A percentile compares a stretch with the other conserved stretches of the same genome.
These are phyloP conservation scores for Globisporangium perplexum DNA, from an alignment of 352 stramenopile species.

Conservation along the genomic window DNA sequence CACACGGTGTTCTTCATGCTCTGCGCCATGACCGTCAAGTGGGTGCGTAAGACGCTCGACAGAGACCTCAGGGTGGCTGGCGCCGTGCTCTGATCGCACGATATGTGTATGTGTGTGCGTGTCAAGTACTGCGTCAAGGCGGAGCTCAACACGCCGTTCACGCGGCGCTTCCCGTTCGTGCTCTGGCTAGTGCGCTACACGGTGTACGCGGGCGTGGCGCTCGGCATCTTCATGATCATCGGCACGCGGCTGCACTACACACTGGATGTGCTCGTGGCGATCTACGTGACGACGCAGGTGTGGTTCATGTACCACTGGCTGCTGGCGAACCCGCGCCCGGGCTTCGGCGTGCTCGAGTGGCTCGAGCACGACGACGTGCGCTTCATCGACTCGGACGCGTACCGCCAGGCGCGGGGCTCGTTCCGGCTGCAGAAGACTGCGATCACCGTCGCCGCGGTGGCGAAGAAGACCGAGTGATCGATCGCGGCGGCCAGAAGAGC, in stretches of 20 bases:
- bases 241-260: slow-evolving; percentile 86
- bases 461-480: background rate
- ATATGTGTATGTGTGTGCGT: background rate
- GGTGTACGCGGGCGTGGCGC: slow-evolving; percentile 55
- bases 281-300: slow-evolving; percentile 83
- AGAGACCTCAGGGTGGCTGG: too few species aligned
- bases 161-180: slow-evolving; percentile 59
- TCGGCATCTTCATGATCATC: slow-evolving; percentile 80
- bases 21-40: slow-evolving; percentile 74
- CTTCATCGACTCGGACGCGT: slow-evolving; percentile 70
- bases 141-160: slow-evolving; percentile 86
- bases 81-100: background rate
- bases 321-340: slow-evolving; percentile 19
- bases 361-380: slow-evolving; percentile 76
- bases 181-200: slow-evolving; percentile 81
- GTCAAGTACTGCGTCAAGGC: slow-evolving; percentile 39
- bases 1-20: slow-evolving; percentile 85
- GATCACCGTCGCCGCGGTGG: background rate
- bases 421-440: slow-evolving; percentile 19
- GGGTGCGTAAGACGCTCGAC: too few species aligned
- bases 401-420: slow-evolving; percentile 57
- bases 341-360: slow-evolving; percentile 66
- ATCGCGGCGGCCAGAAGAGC: too few species aligned
- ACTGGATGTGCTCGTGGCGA: slow-evolving; percentile 80
- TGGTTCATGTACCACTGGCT: slow-evolving; percentile 85